These are phyloP conservation scores for Tillandsia leiboldiana DNA, from an alignment of 176 grass and related monocot genomes.

Conservation along the genomic window DNA sequence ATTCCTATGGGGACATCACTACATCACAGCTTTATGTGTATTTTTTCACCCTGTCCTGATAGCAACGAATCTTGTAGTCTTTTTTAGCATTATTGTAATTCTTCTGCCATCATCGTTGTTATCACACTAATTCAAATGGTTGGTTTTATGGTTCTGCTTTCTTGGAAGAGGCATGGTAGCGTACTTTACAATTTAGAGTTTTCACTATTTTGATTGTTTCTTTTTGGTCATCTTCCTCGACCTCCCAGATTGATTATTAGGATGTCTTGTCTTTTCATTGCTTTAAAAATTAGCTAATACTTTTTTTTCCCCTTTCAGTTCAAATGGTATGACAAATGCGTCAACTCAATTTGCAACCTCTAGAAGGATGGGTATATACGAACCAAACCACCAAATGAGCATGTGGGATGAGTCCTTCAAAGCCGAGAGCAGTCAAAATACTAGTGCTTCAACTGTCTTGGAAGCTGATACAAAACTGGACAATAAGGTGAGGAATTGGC, in stretches of 20 bases:
- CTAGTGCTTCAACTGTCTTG: conserved; percentile 48
- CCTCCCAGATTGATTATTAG: neutral
- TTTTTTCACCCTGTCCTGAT: too few relatives aligned
- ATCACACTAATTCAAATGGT: too few relatives aligned
- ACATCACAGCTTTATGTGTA: too few relatives aligned
- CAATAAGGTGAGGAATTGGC: conserved; percentile 30
- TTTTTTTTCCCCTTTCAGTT: conserved; percentile 19
- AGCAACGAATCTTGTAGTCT: too few relatives aligned
- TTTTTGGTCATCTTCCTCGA: neutral
- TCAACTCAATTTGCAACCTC: conserved; percentile 59
- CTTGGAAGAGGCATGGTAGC: too few relatives aligned
- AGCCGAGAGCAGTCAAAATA: conserved; percentile 54
- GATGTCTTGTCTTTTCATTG: neutral
- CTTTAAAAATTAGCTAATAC: neutral
- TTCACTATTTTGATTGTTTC: neutral
- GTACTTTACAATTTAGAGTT: too few relatives aligned
- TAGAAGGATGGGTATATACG: conserved; percentile 52
- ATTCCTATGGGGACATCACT: too few relatives aligned
- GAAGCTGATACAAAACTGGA: conserved; percentile 55
- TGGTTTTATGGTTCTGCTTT: too few relatives aligned
- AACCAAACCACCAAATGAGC: conserved; percentile 31
- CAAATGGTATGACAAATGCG: conserved; percentile 61
- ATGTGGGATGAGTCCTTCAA: conserved; percentile 72
- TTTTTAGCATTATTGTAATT: neutral
- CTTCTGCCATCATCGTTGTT: neutral